Base-by-base conservation (phyloP, 257 asterid species). In the Capsicum pubescens region DNA sequence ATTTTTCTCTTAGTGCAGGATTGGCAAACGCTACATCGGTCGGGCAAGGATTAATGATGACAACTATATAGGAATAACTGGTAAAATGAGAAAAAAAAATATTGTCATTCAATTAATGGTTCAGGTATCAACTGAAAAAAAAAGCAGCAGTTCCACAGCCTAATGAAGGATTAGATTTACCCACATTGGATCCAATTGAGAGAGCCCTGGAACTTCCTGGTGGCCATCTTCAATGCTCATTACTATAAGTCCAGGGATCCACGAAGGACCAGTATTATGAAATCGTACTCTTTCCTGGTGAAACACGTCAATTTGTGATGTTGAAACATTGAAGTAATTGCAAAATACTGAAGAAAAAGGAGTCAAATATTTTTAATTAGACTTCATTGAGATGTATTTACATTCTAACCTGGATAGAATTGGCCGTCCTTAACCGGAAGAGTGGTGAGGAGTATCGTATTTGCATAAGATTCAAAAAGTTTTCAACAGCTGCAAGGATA, bases 371-470 rank as follows among this genome's bases (percentile, higher is more conserved):
- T 12, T 54, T 13, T 48, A 77, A 13, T 70, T 16, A n/a, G 79
- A 71, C 80, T 71, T 71, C 63, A 77, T 26, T 3, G 16, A 77
- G 32, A 19, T 6, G 9, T 15, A 54, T 14, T 15, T 3, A 54
- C 46, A 54, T 71, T 86, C 90, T 89, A 69, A 94, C 99, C 99
- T 92, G 97, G 77, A 94, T 88, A n/a, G 87, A 91, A 57, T 88
- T 90, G 57, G 94, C 93, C 48, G 97, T 88, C 81, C 72, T 87
- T 91, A 96, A 84, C 83, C 97, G 98, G 88, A 96, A 94, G 87
- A 96, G 97, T 52, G 98, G 98, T 60, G 99, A 92, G 81, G 99
- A 94, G 90, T 93, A 96, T 92, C 99, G 88, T 86, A 96, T 96
- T 56, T 86, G 87, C 82, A 96, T 80, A 70, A 94, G 86, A 88